Evolutionary conservation across 2,329 filamentous ascomycete genomes (phyloP), one percentile per base, ranked within the genome.

Genomic region (Ophiostoma piceae): DNA sequence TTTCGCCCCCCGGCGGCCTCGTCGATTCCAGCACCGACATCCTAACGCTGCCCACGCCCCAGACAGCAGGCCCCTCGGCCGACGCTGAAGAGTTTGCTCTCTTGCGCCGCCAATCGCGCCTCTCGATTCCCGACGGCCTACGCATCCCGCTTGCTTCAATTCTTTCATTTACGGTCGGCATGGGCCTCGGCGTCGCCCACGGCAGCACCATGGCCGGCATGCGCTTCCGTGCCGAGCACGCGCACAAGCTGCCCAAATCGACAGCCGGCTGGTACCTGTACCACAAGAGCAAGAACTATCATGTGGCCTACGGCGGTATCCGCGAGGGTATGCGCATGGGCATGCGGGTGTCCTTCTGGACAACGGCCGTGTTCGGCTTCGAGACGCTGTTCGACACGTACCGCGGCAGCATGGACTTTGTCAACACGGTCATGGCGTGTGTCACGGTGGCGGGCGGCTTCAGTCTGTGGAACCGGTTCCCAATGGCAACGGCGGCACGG

Each of bases 221-320:
- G 71, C 90, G 91, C 54, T 99, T 97, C 82, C 90, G 94, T 69
- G 95, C 95, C 71, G 95, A 99, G 80, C 96, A 99, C 77, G 93
- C 95, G 0, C 95, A 99, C 83, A 91, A 94, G 74, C 88, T 97
- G 72, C 95, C 95, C 26, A 88, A 87, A 3, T 89, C 89, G 0
- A 89, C 92, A 35, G 87, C 89, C 1, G 94, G 93, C 22, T 99
- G 95, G 95, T 99, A 94, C 78, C 86, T 98, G n/a, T 99, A 99
- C 79, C 94, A 98, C 83, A 97, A 97, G 81, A 92, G 88, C 77
- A 98, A 98, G 80, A 98, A 97, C 80, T 98, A 99, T 81, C 88
- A 92, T 75, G 86, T 90, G 68, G 89, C 92, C 75, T 85, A 90
- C 29, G 91, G 90, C 6, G 94, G 91, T 0, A 82, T 96, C 22